Evolutionary conservation across 1,284 basidiomycete species (phyloP), one percentile per base, ranked within the genome.

Genomic region (Rhodotorula sp.): DNA sequence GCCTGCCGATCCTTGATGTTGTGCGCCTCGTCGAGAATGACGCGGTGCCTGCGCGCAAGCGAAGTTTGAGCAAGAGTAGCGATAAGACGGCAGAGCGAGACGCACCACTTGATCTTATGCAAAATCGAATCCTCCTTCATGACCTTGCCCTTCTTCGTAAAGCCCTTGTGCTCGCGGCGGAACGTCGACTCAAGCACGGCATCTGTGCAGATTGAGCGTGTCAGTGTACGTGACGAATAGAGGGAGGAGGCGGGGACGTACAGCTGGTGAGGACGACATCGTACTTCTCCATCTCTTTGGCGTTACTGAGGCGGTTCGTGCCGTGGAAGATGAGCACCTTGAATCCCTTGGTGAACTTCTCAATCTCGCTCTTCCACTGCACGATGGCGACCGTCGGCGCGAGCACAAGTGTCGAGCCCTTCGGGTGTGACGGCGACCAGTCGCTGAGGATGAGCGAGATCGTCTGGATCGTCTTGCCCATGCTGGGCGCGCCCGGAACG

Each of bases 391-490:
- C 96, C 5, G 79, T 80, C 21, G 83, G 83, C 6, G 96, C 96
- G 46, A 99, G 86, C 32, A 99, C 92, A 17, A 99, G 86, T 69
- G 93, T 95, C 1, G 94, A 94, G 80, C 88, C 90, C 74, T 86
- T 83, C 36, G 73, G 67, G 54, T 62, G 64, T 19, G 57, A 53
- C 13, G 67, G 70, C 13, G 51, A 51, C 60, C 86, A 82, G 80
- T 93, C 90, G 0, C 90, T 89, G 4, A 96, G 87, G 50, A 99
- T 86, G 46, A 99, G 85, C 5, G 94, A 87, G 63, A 99, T 95
- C 78, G 96, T 95, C 81, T 99, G 97, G 72, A 99, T 97, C 0
- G 96, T 99, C 83, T 98, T 98, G 44, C 96, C 96, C 96, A 98
- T 97, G 51, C 93, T 70, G 60, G 12, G 46, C 70, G 73, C 41